These are phyloP conservation scores for Candida wancherniae DNA, from an alignment of 805 yeast species.

Conservation along the genomic window DNA sequence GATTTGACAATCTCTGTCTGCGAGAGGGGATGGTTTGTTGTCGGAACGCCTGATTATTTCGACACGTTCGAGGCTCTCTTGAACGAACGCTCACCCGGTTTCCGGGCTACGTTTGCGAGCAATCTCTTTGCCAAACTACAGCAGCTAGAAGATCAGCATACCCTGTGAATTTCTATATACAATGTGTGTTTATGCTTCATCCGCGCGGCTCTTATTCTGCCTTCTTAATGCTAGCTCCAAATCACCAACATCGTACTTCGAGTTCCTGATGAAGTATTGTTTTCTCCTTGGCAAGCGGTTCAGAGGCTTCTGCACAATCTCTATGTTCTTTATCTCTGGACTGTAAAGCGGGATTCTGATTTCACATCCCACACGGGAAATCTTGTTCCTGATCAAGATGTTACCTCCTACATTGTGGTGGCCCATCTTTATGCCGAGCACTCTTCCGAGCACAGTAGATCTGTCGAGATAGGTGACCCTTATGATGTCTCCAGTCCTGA, in stretches of 20 bases:
- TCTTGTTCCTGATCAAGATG: constrained; percentile 75
- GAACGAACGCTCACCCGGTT: constrained; percentile 11
- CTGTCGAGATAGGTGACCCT: constrained; percentile 67
- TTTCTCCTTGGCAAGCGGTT: constrained; percentile 73
- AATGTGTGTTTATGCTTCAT: constrained; percentile 1
- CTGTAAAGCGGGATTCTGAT: constrained; percentile 73
- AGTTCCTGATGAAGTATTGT: constrained; percentile 84
- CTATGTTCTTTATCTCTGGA: constrained; percentile 73
- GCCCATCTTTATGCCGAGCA: constrained; percentile 66
- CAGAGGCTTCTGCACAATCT: constrained; percentile 68
- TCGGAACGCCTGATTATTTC: constrained; percentile 2
- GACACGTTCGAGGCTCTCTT: constrained; percentile 18
- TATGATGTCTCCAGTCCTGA: constrained; percentile 79
- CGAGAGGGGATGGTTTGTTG: constrained; percentile 12
- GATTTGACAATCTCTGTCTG: constrained; percentile 5
- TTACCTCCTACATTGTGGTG: constrained; percentile 63
- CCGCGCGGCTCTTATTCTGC: constrained; percentile 10
- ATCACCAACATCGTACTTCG: constrained; percentile 64
- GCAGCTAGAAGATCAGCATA: constrained; percentile 1
- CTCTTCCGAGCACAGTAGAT: constrained; percentile 70
- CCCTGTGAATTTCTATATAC: background rate
- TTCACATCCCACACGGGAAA: constrained; percentile 82
- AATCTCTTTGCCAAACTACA: constrained; percentile 11
- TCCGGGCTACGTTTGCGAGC: constrained; percentile 12
- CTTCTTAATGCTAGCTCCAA: constrained; percentile 40